Percentiles rank a stretch among this genome's conserved stretches.
phyloP scores from a whole-genome alignment of 768 basidiomycete species.

The Pulveroboletus sp. region DNA sequence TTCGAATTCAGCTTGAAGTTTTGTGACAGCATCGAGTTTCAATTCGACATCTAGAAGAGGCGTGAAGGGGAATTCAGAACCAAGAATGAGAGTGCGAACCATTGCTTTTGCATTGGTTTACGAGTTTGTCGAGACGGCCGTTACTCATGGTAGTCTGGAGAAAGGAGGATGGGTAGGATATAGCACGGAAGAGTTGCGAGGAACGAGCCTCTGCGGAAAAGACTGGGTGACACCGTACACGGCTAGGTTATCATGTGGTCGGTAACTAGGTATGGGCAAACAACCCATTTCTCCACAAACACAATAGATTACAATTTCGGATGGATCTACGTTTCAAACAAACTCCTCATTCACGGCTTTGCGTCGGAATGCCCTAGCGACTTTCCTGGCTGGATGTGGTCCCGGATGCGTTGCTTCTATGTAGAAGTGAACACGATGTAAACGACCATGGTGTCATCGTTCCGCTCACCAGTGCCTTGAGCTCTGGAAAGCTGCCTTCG shows the following conservation, averaged over 20 bases:
- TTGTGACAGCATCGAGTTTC: conserved; percentile 76
- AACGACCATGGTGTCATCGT: neutral
- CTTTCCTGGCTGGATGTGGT: conserved; percentile 74
- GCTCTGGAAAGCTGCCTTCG: conserved; percentile 89
- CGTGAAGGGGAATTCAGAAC: conserved; percentile 6
- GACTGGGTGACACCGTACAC: conserved; percentile 10
- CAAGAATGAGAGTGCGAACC: conserved; percentile 38
- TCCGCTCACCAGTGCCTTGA: conserved; percentile 69
- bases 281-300: neutral
- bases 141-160: conserved; percentile 46
- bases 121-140: conserved; percentile 54
- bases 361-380: conserved; percentile 88
- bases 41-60: conserved; percentile 63
- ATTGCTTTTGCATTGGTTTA: conserved; percentile 61
- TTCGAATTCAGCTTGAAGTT: conserved; percentile 74
- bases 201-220: conserved; percentile 22
- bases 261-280: conserved; percentile 1
- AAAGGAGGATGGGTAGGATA: conserved; percentile 12
- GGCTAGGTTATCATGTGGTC: conserved; percentile 18
- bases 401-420: conserved; percentile 87
- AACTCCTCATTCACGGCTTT: conserved; percentile 25
- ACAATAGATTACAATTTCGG: conserved; percentile 2
- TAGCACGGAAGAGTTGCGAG: conserved; percentile 7
- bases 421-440: conserved; percentile 4
- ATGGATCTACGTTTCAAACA: neutral